A percentile compares a stretch with the other conserved stretches of the same genome.
Evolutionary conservation across 352 stramenopile genomes (phyloP).

Genomic region (Phytophthora pinifolia): DNA sequence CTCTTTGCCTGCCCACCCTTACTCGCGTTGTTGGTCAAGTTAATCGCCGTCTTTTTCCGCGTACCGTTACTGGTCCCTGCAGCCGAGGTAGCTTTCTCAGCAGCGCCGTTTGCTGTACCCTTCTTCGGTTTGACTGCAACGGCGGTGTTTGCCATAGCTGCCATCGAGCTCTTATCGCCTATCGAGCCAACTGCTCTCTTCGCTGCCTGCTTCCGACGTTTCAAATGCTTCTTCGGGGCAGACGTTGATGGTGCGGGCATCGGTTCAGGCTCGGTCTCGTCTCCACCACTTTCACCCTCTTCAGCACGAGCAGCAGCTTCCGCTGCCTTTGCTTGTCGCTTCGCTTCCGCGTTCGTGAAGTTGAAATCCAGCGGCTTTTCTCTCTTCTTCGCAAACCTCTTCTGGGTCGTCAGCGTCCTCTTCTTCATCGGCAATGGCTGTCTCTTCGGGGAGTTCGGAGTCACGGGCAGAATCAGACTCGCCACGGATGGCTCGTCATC

Average conservation of each 20-base stretch:
- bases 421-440: conserved; percentile 25
- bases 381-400: conserved; percentile 30
- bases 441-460: conserved; percentile 29
- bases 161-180: conserved; percentile 18
- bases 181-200: conserved; percentile 15
- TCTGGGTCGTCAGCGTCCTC: conserved; percentile 24
- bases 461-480: conserved; percentile 55
- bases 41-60: conserved; percentile 9
- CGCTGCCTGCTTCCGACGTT: conserved; percentile 34
- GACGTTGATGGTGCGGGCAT: conserved; percentile 14
- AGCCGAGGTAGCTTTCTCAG: conserved; percentile 8
- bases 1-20: conserved; percentile 6
- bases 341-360: conserved; percentile 48
- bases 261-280: conserved; percentile 23
- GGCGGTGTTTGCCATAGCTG: conserved; percentile 14
- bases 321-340: conserved; percentile 29
- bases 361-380: conserved; percentile 43
- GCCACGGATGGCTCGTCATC: conserved; percentile 43
- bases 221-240: conserved; percentile 37
- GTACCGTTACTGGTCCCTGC: neutral
- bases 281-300: conserved; percentile 25
- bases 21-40: neutral
- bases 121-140: conserved; percentile 19
- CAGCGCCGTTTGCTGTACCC: neutral
- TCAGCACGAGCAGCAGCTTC: conserved; percentile 22